Conservation (phyloP, 441 rosid species). For the Francoa sonchifolia region DNA sequence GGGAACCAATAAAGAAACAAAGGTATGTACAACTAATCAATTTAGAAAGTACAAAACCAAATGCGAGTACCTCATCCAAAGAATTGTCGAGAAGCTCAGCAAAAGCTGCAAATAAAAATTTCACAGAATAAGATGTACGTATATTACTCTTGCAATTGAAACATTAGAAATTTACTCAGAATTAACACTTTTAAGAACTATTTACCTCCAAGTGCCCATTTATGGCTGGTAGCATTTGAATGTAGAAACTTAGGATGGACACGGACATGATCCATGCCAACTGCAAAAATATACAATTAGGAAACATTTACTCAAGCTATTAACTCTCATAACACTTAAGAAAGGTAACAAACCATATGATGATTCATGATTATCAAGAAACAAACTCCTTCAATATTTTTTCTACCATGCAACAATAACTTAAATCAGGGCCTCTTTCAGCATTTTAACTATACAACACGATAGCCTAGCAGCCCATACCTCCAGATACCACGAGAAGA, state of each 20-base stretch:
- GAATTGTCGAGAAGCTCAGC: slow-evolving; percentile 92
- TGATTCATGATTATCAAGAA: too few relatives aligned
- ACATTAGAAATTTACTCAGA: background rate
- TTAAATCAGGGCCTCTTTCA: too few relatives aligned
- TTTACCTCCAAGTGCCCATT: slow-evolving; percentile 96
- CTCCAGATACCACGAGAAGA: too few relatives aligned
- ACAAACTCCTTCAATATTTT: too few relatives aligned
- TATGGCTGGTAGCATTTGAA: slow-evolving; percentile 94
- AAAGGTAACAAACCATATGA: too few relatives aligned
- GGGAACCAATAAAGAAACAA: background rate
- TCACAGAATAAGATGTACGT: background rate
- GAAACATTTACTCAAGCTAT: background rate
- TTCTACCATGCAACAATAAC: too few relatives aligned
- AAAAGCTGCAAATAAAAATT: slow-evolving; percentile 44
- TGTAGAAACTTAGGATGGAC: slow-evolving; percentile 93
- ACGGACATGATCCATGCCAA: slow-evolving; percentile 85
- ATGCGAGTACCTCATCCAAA: slow-evolving; percentile 58
- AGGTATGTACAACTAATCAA: background rate
- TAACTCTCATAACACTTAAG: too few relatives aligned
- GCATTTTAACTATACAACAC: too few relatives aligned
- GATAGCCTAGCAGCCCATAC: too few relatives aligned
- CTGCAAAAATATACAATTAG: slow-evolving; percentile 20
- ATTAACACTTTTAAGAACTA: background rate
- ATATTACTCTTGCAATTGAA: too few relatives aligned
- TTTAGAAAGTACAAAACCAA: background rate